phyloP scores from a whole-genome alignment of 2,329 filamentous ascomycete genomes.

The Fusarium sacchari region DNA sequence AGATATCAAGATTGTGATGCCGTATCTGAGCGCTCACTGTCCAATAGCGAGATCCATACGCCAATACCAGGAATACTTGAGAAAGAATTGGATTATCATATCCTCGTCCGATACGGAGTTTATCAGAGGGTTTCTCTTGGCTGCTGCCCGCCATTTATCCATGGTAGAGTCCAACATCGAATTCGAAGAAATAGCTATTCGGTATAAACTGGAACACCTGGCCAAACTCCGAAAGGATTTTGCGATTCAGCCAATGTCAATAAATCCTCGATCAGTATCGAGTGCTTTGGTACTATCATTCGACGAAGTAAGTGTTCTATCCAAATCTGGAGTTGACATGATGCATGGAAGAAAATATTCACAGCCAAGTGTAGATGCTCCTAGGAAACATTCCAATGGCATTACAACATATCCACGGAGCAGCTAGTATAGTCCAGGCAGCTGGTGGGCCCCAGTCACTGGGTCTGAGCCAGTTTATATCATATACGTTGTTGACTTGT shows the following conservation, averaged over 20 bases:
- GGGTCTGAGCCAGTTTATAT: neutral
- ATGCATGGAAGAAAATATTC: neutral
- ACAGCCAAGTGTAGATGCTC: neutral
- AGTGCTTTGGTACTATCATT: neutral
- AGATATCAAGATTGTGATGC: neutral
- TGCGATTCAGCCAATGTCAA: neutral
- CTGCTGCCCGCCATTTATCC: neutral
- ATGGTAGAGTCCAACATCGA: neutral
- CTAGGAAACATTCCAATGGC: neutral
- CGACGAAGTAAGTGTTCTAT: neutral
- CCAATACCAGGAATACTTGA: neutral
- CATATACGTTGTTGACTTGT: neutral
- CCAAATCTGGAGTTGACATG: too few relatives aligned
- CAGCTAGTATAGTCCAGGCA: neutral
- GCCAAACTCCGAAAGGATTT: neutral
- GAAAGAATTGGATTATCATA: neutral
- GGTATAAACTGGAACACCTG: neutral
- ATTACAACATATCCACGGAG: neutral
- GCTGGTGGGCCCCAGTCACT: neutral
- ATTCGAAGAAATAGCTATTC: neutral
- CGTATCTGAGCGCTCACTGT: neutral
- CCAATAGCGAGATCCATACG: neutral
- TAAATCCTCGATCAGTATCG: neutral
- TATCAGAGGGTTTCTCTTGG: neutral
- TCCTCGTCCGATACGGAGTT: neutral